Evolutionary conservation across 129 eudicot species (phyloP).

Genomic region (Calendula officinalis): DNA sequence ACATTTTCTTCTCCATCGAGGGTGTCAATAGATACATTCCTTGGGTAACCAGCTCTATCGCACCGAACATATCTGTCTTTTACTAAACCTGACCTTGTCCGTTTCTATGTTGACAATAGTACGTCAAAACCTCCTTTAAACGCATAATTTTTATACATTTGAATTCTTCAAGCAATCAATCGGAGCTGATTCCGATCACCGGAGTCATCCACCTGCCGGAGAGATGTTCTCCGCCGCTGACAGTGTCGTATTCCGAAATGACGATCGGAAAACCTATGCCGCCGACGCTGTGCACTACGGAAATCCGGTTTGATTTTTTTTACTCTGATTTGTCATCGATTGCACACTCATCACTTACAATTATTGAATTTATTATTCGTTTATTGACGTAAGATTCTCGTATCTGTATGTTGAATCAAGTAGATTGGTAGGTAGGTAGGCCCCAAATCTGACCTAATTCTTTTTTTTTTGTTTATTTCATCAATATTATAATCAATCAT

Average conservation of each 20-base stretch:
- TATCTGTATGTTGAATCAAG: constrained; percentile 11
- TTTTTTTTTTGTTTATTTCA: background rate
- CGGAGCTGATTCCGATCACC: constrained; percentile 21
- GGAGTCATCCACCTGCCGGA: constrained; percentile 10
- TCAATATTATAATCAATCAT: background rate
- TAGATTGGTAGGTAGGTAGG: background rate
- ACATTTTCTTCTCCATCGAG: too few relatives aligned
- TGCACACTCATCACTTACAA: background rate
- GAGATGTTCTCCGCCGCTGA: constrained; percentile 11
- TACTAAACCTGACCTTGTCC: too few relatives aligned
- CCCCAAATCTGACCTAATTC: constrained; percentile 8
- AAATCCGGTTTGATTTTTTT: constrained; percentile 18
- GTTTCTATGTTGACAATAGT: too few relatives aligned
- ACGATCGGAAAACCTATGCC: constrained; percentile 15
- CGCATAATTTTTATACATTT: too few relatives aligned
- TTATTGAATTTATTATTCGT: background rate
- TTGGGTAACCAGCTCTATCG: too few relatives aligned
- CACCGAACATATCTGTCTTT: too few relatives aligned
- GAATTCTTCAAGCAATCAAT: constrained; percentile 18
- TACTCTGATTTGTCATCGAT: background rate
- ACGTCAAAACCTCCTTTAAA: too few relatives aligned
- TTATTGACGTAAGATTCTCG: constrained; percentile 1
- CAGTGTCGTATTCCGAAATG: constrained; percentile 8
- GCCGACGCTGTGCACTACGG: constrained; percentile 15
- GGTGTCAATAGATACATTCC: too few relatives aligned